Base-by-base conservation (phyloP, 208 protist genomes). In the Crithidia fasciculata region DNA sequence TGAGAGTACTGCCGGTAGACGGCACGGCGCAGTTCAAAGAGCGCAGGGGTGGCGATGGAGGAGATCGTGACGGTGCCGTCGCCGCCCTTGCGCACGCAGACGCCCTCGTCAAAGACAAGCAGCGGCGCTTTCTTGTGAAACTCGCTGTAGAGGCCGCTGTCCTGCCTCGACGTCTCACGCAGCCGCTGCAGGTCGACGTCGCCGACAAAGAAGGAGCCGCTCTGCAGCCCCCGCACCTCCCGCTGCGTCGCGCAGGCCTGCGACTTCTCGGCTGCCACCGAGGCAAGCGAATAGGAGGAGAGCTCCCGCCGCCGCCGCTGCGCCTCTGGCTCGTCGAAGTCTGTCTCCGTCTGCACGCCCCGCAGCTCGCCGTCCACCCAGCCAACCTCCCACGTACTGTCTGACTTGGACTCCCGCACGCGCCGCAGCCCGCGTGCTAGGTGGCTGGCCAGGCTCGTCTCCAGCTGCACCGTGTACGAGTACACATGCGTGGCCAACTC, bases 121-220 rank as follows among this genome's bases (percentile, higher is more conserved):
- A 95, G 82, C 7, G 90, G 90, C 15, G 89, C 81, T 73, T 87
- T 92, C 28, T 83, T 77, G 58, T 95, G 83, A 64, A 93, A 92
- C 54, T 94, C 87, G 59, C 86, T 88, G 59, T 80, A 73, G 45
- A 95, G 75, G 13, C 87, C 84, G 37, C 68, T 76, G n/a, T 89
- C 80, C 37, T 80, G 85, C 37, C 85, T 53, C 7, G 85, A 76
- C 2, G 59, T 40, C 58, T 97, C 92, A 2, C 84, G 81, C 49
- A 97, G 66, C 5, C 72, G 84, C 28, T 74, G 61, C 52, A 97
- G 73, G 39, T 97, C 89, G 8, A 87, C 71, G 39, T 91, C 83
- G 37, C 92, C 92, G 15, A 97, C 83, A 80, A 94, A 95, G 79
- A 91, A 94, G 43, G 88, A 88, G n/a, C 92, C 92, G 8, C 85